A percentile compares a stretch with the other conserved stretches of the same genome.
Evolutionary conservation across 1,139 yeast species (phyloP).

Genomic region (Yamadazyma friedrichii): DNA sequence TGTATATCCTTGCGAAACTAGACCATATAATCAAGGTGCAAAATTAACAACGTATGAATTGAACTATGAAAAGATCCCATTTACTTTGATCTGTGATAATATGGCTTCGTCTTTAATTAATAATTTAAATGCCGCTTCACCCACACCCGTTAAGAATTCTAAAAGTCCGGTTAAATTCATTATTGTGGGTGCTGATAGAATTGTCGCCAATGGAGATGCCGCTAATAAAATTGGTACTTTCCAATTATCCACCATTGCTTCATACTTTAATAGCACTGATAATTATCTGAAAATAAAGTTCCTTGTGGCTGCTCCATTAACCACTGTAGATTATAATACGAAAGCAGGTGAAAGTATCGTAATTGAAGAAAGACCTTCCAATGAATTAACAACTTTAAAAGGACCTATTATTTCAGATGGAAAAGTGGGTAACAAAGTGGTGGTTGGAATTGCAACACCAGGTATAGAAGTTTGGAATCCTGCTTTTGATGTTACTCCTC

Average conservation of each 20-base stretch:
- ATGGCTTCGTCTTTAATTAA: conserved; percentile 80
- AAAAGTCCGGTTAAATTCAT: conserved; percentile 73
- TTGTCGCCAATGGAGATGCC: conserved; percentile 88
- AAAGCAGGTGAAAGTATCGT: conserved; percentile 67
- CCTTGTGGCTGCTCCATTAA: conserved; percentile 92
- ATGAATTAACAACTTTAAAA: conserved; percentile 72
- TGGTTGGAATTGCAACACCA: conserved; percentile 83
- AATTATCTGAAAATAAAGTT: conserved; percentile 65
- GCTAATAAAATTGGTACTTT: conserved; percentile 98
- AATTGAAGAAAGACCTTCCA: conserved; percentile 83
- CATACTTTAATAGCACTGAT: conserved; percentile 29
- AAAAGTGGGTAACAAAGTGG: conserved; percentile 41
- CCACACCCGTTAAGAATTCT: conserved; percentile 18
- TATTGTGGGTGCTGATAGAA: conserved; percentile 98
- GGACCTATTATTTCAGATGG: conserved; percentile 54
- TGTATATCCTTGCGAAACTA: conserved; percentile 87
- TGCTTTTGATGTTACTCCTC: conserved; percentile 91
- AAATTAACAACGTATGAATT: conserved; percentile 89
- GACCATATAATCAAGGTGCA: conserved; percentile 97
- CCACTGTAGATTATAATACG: conserved; percentile 77
- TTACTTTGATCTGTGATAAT: conserved; percentile 85
- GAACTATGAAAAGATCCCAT: conserved; percentile 80
- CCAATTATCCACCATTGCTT: conserved; percentile 74
- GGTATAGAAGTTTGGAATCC: conserved; percentile 94
- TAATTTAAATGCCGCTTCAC: conserved; percentile 21